Percentiles rank a stretch among this genome's conserved stretches.
These are phyloP conservation scores for Umbilicaria muhlenbergii DNA, from an alignment of 495 filamentous ascomycete genomes.

Conservation along the genomic window DNA sequence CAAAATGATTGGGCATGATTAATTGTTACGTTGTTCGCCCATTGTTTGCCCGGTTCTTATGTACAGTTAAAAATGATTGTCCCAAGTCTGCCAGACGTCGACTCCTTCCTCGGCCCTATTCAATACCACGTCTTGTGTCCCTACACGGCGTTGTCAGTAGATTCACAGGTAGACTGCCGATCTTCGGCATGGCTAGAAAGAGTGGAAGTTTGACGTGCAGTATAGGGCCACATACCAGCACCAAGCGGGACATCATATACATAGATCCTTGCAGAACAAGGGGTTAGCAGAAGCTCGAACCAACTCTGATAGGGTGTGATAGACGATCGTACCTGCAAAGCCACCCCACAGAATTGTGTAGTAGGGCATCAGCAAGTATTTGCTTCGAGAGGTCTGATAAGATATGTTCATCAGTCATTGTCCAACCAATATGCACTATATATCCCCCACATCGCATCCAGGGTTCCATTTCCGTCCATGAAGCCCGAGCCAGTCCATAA, in stretches of 20 bases:
- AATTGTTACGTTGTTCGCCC: too few relatives aligned
- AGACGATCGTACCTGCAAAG: conserved; percentile 28
- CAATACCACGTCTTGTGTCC: conserved; percentile 77
- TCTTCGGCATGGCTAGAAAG: not conserved
- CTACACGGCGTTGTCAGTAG: conserved; percentile 21
- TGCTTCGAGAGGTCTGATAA: conserved; percentile 45
- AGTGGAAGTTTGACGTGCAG: not conserved
- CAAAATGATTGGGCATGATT: too few relatives aligned
- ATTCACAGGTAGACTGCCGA: not conserved
- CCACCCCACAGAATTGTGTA: conserved; percentile 50
- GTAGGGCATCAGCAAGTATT: conserved; percentile 57
- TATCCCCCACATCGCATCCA: too few relatives aligned
- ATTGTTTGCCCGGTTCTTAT: too few relatives aligned
- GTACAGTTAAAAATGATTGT: too few relatives aligned
- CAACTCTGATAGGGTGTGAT: not conserved
- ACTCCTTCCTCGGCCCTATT: too few relatives aligned
- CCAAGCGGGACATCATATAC: conserved; percentile 40
- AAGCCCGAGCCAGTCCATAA: too few relatives aligned
- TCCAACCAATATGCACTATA: too few relatives aligned
- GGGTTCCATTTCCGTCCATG: too few relatives aligned
- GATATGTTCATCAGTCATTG: too few relatives aligned
- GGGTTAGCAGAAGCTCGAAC: conserved; percentile 7
- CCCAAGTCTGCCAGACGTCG: too few relatives aligned
- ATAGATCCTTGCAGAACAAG: conserved; percentile 14
- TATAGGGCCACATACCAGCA: conserved; percentile 13